Conservation (phyloP, 2,329 filamentous ascomycete species). For the Rhynchosporium graminicola region DNA sequence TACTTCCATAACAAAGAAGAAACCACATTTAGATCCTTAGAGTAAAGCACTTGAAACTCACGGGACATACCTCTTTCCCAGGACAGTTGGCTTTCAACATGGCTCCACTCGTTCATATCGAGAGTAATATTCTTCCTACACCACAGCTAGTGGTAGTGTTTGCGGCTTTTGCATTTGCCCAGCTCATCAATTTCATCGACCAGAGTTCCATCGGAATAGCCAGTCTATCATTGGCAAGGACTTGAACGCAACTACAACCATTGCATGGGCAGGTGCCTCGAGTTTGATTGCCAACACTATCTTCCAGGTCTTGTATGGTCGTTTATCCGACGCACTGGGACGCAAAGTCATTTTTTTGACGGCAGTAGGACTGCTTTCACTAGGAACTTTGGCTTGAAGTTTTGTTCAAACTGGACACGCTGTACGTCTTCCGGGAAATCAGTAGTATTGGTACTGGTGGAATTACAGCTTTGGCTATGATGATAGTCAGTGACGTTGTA, state of each 20-base stretch:
- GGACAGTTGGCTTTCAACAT: too few species aligned
- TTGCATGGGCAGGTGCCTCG: constrained; percentile 56
- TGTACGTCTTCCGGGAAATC: constrained; percentile 62
- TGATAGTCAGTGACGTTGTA: constrained; percentile 62
- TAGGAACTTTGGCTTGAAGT: constrained; percentile 61
- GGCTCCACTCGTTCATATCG: constrained; percentile 42
- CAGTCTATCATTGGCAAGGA: constrained; percentile 54
- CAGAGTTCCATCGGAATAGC: constrained; percentile 43
- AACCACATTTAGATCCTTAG: too few species aligned
- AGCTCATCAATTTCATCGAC: constrained; percentile 54
- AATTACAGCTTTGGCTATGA: constrained; percentile 59
- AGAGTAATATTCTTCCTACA: constrained; percentile 58
- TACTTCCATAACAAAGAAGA: too few species aligned
- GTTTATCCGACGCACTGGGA: constrained; percentile 61
- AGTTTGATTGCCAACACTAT: constrained; percentile 59
- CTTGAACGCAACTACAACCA: constrained; percentile 48
- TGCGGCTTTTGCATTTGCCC: constrained; percentile 50
- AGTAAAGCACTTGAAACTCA: too few species aligned
- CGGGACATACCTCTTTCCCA: too few species aligned
- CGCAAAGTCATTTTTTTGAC: constrained; percentile 59
- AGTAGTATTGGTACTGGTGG: constrained; percentile 64
- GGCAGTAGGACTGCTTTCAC: constrained; percentile 52
- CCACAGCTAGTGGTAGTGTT: constrained; percentile 54
- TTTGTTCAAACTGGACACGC: constrained; percentile 54
- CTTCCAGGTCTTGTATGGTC: constrained; percentile 65